Conservation (phyloP, 306 rosid species). For the Fragaria ananassa region DNA sequence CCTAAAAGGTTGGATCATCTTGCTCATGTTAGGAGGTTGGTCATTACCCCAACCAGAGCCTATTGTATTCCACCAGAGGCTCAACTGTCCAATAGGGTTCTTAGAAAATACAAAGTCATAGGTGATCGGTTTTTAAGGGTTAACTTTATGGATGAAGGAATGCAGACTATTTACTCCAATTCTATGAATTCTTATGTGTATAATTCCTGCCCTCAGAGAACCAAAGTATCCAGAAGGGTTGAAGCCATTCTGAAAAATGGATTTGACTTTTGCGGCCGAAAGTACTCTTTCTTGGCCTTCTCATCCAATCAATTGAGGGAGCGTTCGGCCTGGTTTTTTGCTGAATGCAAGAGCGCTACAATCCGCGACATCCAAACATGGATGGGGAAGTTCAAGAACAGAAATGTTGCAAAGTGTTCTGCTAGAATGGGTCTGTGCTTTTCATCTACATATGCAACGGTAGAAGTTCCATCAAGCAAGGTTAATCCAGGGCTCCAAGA, state of each 20-base stretch:
- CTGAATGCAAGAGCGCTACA: slow-evolving; percentile 32
- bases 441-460: slow-evolving; percentile 85
- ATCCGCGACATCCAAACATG: slow-evolving; percentile 37
- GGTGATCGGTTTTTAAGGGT: slow-evolving; percentile 79
- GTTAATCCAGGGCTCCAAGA: slow-evolving; percentile 44
- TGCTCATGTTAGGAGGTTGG: slow-evolving; percentile 67
- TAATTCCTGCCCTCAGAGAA: slow-evolving; percentile 49
- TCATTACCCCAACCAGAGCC: slow-evolving; percentile 77
- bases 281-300: slow-evolving; percentile 75
- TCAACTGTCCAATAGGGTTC: slow-evolving; percentile 80
- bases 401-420: slow-evolving; percentile 72
- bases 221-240: slow-evolving; percentile 52
- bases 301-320: slow-evolving; percentile 83
- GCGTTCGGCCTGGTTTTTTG: slow-evolving; percentile 87
- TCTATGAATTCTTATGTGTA: slow-evolving; percentile 52
- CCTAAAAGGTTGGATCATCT: slow-evolving; percentile 49
- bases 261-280: slow-evolving; percentile 61
- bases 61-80: slow-evolving; percentile 77
- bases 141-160: slow-evolving; percentile 87
- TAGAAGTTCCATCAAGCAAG: slow-evolving; percentile 51
- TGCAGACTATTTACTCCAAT: slow-evolving; percentile 52
- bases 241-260: slow-evolving; percentile 48
- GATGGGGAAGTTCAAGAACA: slow-evolving; percentile 71
- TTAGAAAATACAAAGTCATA: slow-evolving; percentile 53
- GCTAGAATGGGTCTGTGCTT: slow-evolving; percentile 88